Conservation (phyloP, 805 yeast genomes). For the Saccharomycopsis amapae region DNA sequence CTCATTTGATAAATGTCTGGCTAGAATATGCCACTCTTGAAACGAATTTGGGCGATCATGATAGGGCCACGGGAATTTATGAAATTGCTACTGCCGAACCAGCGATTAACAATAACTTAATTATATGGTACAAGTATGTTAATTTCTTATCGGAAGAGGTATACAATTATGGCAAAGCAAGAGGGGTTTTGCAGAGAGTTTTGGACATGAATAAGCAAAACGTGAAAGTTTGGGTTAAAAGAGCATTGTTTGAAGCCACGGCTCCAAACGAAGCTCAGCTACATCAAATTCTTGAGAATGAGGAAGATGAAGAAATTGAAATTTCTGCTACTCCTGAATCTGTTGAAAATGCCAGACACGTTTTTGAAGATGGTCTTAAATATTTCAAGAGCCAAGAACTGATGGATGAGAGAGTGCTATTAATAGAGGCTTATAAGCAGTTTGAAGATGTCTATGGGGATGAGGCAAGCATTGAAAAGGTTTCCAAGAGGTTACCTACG, state of each 20-base stretch:
- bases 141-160: constrained; percentile 46
- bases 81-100: constrained; percentile 39
- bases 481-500: constrained; percentile 47
- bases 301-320: constrained; percentile 42
- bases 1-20: constrained; percentile 43
- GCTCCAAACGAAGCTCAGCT: constrained; percentile 52
- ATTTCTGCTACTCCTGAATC: constrained; percentile 46
- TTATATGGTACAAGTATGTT: constrained; percentile 38
- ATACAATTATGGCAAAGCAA: constrained; percentile 48
- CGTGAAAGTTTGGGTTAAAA: constrained; percentile 50
- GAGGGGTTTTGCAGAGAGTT: constrained; percentile 40
- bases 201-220: constrained; percentile 29
- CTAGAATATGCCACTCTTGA: constrained; percentile 64
- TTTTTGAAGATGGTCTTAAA: constrained; percentile 49
- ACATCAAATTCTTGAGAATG: constrained; percentile 29
- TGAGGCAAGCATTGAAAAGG: constrained; percentile 29
- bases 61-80: constrained; percentile 58
- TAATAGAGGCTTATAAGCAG: constrained; percentile 54
- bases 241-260: constrained; percentile 65
- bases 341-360: constrained; percentile 40
- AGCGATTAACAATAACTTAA: constrained; percentile 24
- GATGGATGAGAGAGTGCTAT: constrained; percentile 39
- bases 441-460: constrained; percentile 64
- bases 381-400: constrained; percentile 33
- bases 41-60: constrained; percentile 54